Base-by-base conservation (phyloP, 1,284 basidiomycete genomes). In the Papiliotrema nemorosa region DNA sequence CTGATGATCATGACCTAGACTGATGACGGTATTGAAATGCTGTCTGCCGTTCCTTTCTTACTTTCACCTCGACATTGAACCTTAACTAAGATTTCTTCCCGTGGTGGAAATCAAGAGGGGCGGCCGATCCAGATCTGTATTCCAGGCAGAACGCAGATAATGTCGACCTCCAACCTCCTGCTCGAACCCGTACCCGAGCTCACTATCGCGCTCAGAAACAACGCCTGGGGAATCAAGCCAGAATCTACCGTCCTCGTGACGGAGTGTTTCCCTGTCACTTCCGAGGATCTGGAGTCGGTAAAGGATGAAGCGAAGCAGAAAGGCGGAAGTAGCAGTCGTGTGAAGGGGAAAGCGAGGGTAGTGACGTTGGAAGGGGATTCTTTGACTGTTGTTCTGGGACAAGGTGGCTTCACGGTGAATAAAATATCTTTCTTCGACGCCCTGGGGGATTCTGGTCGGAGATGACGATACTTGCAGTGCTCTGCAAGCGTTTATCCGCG, bases 351-450 rank as follows among this genome's bases (percentile, higher is more conserved):
- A 21, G 64, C 57, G 16, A 50, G 44, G 27, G 38, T 72, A 1
- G 52, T 45, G 16, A 40, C 65, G 20, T 24, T 62, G 26, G 55
- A 47, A 25, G 16, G 58, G 41, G 10, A 59, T 55, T 44, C 44
- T 42, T 45, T 61, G 20, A 48, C 49, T 2, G 52, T 70, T 2
- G 36, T 42, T 25, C 55, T 72, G 5, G 64, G 65, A 50, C 39
- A 41, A 44, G 37, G 63, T 42, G 70, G 70, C 12, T 72, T 67
- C 53, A 66, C 63, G 0, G 70, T 72, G 49, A 55, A 66, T 64
- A 26, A 5, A 22, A 26, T 43, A 14, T 1, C 47, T 33, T 20
- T 22, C 27, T 40, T 44, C 36, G 16, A 13, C 18, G 12, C 33
- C 33, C 16, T 18, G n/a, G 12, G 25, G 26, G 21, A 10, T 24